Evolutionary conservation across 2,329 filamentous ascomycete species (phyloP), one percentile per base, ranked within the genome.

Genomic region (Aspergillus terreus): DNA sequence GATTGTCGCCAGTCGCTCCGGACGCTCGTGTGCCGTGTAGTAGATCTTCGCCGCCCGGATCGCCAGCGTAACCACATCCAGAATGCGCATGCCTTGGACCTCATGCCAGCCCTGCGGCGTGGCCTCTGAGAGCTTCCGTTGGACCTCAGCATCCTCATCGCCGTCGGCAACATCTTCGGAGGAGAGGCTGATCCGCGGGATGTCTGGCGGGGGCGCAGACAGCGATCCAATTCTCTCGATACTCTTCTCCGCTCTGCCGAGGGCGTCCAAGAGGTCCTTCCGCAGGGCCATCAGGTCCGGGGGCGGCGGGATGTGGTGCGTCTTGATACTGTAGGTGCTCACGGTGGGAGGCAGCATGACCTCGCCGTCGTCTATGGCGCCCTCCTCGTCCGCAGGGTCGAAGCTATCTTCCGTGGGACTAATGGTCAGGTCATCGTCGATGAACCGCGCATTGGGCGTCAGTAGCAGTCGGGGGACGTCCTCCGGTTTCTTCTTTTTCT

Each of bases 21-120:
- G 90, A 48, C 92, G 81, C 64, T 95, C 88, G 67, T 97, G 94
- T 4, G 90, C 83, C 0, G 92, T 96, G 72, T 99, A 97, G 74
- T 97, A 99, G 63, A 95, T 86, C 73, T 95, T 96, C 47, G 94
- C 94, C 1, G 92, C 91, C 47, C 91, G 84, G 60, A 99, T 97
- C n/a, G 92, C 92, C 48, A 97, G 79, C 1, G 94, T 99, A 66
- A 94, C 87, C 48, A 95, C 85, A 68, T 97, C 92, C 50, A 97
- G 82, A 35, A 99, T 84, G 64, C 95, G 89, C 77, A 97, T 84
- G 15, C 92, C 94, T 69, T 96, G 90, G 19, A 95, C 81, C 70
- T 96, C 90, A 68, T 88, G 83, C 85, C 88, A 95, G 7, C 84
- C 86, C 58, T 84, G 82, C 17, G 78, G 76, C 15, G 59, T 59